Conservation (phyloP, 164 flowering plant species). For the Vitis amurensis region DNA sequence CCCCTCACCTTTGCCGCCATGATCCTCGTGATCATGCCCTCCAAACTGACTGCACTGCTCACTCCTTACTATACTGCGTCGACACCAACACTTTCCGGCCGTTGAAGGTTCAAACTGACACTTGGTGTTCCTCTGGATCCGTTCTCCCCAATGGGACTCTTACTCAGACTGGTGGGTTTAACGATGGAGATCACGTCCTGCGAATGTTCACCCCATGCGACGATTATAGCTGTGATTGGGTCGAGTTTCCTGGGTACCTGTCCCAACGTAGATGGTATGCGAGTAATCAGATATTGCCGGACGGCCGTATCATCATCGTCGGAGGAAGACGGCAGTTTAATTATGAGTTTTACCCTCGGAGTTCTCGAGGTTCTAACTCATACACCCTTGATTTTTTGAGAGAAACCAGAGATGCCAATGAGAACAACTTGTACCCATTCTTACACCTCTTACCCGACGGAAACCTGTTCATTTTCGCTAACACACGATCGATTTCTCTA, state of each 20-base stretch:
- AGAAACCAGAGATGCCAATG: slow-evolving; percentile 33
- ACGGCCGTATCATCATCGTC: slow-evolving; percentile 44
- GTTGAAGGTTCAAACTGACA: slow-evolving; percentile 50
- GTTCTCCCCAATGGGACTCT: slow-evolving; percentile 50
- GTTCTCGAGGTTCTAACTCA: background rate
- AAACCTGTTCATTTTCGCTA: slow-evolving; percentile 62
- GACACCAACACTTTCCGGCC: slow-evolving; percentile 41
- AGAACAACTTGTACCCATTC: slow-evolving; percentile 62
- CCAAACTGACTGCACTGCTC: slow-evolving; percentile 53
- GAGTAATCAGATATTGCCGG: slow-evolving; percentile 52
- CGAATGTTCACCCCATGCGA: slow-evolving; percentile 42
- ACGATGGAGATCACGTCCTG: slow-evolving; percentile 51
- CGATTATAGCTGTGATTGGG: slow-evolving; percentile 47
- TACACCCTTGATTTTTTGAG: slow-evolving; percentile 28
- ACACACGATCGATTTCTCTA: slow-evolving; percentile 40
- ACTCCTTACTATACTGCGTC: slow-evolving; percentile 49
- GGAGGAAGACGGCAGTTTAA: slow-evolving; percentile 57
- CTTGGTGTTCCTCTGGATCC: slow-evolving; percentile 70
- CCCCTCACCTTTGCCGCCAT: slow-evolving; percentile 33
- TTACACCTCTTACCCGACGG: slow-evolving; percentile 58
- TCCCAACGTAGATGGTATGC: slow-evolving; percentile 54
- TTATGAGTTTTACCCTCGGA: slow-evolving; percentile 54
- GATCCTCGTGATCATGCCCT: slow-evolving; percentile 35
- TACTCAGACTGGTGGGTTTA: slow-evolving; percentile 64
- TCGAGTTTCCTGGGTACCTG: slow-evolving; percentile 35